A percentile compares a stretch with the other conserved stretches of the same genome.
Evolutionary conservation across 441 rosid genomes (phyloP).

Genomic region (Gossypium trilobum): DNA sequence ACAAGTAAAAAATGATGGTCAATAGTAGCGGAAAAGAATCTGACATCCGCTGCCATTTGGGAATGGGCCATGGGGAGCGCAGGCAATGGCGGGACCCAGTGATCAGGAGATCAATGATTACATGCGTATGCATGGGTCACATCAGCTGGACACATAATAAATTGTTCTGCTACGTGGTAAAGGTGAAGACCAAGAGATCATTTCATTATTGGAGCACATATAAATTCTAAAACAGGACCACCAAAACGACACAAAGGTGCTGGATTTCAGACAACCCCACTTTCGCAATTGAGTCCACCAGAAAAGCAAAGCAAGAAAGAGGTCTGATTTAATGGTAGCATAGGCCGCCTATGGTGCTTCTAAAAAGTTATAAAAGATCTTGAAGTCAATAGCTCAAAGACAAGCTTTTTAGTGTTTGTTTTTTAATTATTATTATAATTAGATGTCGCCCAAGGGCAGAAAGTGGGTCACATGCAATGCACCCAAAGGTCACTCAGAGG

Average conservation of each 20-base stretch:
- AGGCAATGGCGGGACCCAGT: constrained; percentile 21
- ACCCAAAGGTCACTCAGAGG: constrained; percentile 7
- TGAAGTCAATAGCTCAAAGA: neutral
- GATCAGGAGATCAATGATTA: constrained; percentile 20
- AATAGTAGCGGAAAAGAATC: neutral
- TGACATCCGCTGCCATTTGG: neutral
- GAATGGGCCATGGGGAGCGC: constrained; percentile 15
- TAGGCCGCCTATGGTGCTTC: neutral
- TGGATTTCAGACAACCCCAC: constrained; percentile 21
- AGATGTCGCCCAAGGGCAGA: constrained; percentile 22
- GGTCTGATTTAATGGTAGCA: neutral
- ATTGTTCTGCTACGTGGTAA: neutral
- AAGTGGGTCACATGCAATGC: constrained; percentile 15
- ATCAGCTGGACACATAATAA: constrained; percentile 16
- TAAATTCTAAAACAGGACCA: neutral
- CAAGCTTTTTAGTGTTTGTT: constrained; percentile 17
- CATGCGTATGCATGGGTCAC: constrained; percentile 18
- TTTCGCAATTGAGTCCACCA: neutral
- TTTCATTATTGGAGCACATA: constrained; percentile 13
- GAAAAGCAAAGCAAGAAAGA: neutral
- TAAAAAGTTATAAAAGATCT: neutral
- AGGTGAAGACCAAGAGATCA: constrained; percentile 18
- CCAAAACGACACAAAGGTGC: constrained; percentile 20
- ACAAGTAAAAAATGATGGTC: neutral
- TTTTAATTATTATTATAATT: neutral